phyloP scores from a whole-genome alignment of 106 monocot species.

The Acanthochlamys bracteata region DNA sequence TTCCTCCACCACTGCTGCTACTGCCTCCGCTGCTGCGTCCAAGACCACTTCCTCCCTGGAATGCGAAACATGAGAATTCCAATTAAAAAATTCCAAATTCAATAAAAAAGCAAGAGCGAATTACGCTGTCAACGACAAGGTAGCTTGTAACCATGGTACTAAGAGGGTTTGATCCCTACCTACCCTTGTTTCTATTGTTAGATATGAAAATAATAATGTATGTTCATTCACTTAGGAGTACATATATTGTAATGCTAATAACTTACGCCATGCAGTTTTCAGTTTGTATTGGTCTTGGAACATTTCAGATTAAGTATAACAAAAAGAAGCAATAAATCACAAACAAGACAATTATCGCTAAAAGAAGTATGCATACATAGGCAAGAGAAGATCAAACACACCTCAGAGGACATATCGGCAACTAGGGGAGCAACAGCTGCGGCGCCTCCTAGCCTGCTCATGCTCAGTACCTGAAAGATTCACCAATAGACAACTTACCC shows the following conservation, averaged over 20 bases:
- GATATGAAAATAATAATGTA: too few relatives aligned
- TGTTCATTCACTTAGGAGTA: too few relatives aligned
- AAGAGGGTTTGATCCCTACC: too few relatives aligned
- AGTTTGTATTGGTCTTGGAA: neutral
- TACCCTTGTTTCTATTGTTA: too few relatives aligned
- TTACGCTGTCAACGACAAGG: too few relatives aligned
- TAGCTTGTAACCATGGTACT: too few relatives aligned
- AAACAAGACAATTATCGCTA: neutral
- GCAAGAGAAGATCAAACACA: neutral
- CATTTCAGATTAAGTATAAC: neutral
- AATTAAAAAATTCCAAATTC: neutral
- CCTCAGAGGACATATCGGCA: conserved; percentile 61
- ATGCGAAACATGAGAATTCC: neutral
- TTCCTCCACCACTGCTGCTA: conserved; percentile 8
- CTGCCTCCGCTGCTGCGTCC: conserved; percentile 11
- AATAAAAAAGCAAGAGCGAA: too few relatives aligned
- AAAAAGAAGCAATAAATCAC: too few relatives aligned
- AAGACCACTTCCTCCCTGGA: conserved; percentile 9
- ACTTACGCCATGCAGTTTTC: neutral
- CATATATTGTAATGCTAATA: too few relatives aligned
- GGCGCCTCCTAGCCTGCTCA: conserved; percentile 85
- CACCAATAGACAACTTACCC: neutral
- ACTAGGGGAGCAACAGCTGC: conserved; percentile 56
- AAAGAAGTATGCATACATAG: neutral
- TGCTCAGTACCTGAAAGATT: conserved; percentile 60